Evolutionary conservation across 2,329 filamentous ascomycete species (phyloP).

Genomic region (Sporothrix phasma): DNA sequence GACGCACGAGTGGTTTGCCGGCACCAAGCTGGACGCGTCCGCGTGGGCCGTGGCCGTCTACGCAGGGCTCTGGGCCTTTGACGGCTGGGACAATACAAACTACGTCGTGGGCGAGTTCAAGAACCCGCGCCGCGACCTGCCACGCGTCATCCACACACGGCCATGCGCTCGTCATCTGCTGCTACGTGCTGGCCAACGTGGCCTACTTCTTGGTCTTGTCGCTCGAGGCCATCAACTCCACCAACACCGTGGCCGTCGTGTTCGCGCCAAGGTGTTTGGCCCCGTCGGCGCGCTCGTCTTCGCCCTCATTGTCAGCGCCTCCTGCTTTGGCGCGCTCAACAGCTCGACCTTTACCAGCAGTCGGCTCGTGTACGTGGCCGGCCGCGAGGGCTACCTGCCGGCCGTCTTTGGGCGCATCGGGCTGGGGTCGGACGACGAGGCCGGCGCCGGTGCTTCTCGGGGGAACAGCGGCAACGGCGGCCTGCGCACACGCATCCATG

Average conservation of each 20-base stretch:
- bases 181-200: slow-evolving; percentile 83
- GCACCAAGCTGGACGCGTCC: slow-evolving; percentile 68
- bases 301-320: slow-evolving; percentile 79
- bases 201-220: slow-evolving; percentile 93
- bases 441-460: background rate
- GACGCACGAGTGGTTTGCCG: slow-evolving; percentile 75
- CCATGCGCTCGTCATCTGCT: slow-evolving; percentile 85
- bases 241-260: slow-evolving; percentile 91
- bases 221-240: slow-evolving; percentile 65
- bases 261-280: slow-evolving; percentile 85
- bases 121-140: slow-evolving; percentile 80
- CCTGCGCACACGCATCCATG: slow-evolving; percentile 18
- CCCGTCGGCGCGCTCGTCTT: slow-evolving; percentile 71
- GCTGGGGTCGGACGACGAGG: slow-evolving; percentile 34
- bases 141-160: slow-evolving; percentile 91
- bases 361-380: slow-evolving; percentile 84
- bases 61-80: slow-evolving; percentile 93
- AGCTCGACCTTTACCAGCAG: slow-evolving; percentile 89
- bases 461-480: background rate
- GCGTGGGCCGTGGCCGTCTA: slow-evolving; percentile 92
- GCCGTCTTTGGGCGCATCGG: slow-evolving; percentile 75
- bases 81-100: slow-evolving; percentile 99
- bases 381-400: slow-evolving; percentile 90
- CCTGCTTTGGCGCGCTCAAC: slow-evolving; percentile 90
- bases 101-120: slow-evolving; percentile 97